Percentiles rank a stretch among this genome's conserved stretches.
These are phyloP conservation scores for Theobroma grandiflorum DNA, from an alignment of 441 rosid genomes.

Conservation along the genomic window DNA sequence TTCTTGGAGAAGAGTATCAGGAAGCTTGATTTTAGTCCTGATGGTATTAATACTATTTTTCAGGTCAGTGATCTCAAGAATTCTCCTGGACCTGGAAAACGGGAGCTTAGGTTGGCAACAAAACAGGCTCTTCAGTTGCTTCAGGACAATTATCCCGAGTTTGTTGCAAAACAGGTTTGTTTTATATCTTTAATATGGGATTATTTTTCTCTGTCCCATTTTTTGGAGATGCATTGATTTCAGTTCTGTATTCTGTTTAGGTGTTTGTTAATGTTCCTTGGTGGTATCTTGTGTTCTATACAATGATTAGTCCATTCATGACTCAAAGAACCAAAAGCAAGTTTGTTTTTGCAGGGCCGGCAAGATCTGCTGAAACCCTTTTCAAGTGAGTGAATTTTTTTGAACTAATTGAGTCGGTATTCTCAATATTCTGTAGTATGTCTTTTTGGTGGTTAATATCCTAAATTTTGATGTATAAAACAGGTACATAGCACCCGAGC, in stretches of 20 bases:
- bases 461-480: constrained; percentile 17
- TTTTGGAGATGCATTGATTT: constrained; percentile 14
- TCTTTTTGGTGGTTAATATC: neutral
- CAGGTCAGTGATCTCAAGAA: constrained; percentile 87
- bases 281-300: constrained; percentile 94
- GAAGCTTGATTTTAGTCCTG: constrained; percentile 74
- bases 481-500: constrained; percentile 82
- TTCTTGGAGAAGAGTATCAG: constrained; percentile 87
- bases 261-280: constrained; percentile 96
- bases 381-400: constrained; percentile 67
- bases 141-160: constrained; percentile 96
- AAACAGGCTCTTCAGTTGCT: constrained; percentile 86
- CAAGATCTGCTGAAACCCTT: constrained; percentile 74
- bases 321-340: constrained; percentile 96
- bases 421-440: constrained; percentile 15
- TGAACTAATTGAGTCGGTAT: neutral
- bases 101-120: constrained; percentile 83
- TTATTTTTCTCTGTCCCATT: neutral
- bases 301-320: constrained; percentile 87
- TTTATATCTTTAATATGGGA: neutral
- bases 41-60: constrained; percentile 70
- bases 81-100: constrained; percentile 80
- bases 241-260: constrained; percentile 41
- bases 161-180: constrained; percentile 86
- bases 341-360: constrained; percentile 78